Conservation (phyloP, 2,329 filamentous ascomycete genomes). For the Sporothrix dimorphospora region DNA sequence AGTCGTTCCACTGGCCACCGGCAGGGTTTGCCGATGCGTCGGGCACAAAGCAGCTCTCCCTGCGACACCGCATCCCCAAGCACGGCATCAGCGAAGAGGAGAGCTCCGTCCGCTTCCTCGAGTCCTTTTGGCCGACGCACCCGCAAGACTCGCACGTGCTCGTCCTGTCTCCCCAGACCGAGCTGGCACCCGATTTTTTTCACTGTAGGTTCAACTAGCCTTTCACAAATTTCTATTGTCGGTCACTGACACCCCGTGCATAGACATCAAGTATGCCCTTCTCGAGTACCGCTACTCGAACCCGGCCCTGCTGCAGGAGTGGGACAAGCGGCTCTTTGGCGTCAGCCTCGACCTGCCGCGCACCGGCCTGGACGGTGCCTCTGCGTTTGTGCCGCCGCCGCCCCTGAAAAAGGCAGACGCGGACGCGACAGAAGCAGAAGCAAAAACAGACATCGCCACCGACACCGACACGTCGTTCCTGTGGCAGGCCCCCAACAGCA, state of each 20-base stretch:
- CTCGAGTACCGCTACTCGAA: conserved; percentile 77
- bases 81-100: conserved; percentile 66
- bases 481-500: conserved; percentile 82
- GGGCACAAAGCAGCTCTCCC: conserved; percentile 60
- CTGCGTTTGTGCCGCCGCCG: conserved; percentile 54
- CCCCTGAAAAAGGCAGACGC: conserved; percentile 24
- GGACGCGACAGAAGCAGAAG: not conserved
- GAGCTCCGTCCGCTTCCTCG: conserved; percentile 74
- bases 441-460: too few relatives aligned
- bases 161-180: conserved; percentile 78
- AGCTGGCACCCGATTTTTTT: conserved; percentile 80
- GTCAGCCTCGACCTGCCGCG: conserved; percentile 78
- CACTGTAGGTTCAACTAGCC: conserved; percentile 59
- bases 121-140: conserved; percentile 81
- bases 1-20: conserved; percentile 70
- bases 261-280: conserved; percentile 74
- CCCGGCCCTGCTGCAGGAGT: conserved; percentile 46
- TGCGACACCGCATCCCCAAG: conserved; percentile 73
- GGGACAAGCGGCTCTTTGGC: conserved; percentile 67
- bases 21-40: conserved; percentile 43
- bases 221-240: not conserved
- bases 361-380: conserved; percentile 61
- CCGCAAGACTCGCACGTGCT: conserved; percentile 72
- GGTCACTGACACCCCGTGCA: not conserved
- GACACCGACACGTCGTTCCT: conserved; percentile 63